These are phyloP conservation scores for Rhytidhysteron rufulum DNA, from an alignment of 2,329 filamentous ascomycete genomes.

Conservation along the genomic window DNA sequence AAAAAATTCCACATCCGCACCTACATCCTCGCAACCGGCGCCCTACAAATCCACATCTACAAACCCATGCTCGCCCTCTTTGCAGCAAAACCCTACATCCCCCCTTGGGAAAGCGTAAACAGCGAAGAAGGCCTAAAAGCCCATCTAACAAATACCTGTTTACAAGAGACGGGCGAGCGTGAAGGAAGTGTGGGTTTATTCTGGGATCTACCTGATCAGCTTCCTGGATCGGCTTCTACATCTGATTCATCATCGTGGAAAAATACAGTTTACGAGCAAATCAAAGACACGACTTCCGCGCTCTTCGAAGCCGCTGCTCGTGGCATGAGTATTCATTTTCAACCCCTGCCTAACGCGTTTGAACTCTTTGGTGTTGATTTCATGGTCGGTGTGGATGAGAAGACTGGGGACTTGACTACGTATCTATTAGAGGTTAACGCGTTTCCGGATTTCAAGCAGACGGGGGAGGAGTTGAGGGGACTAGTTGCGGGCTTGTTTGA, in stretches of 20 bases:
- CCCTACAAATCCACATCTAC: conserved; percentile 81
- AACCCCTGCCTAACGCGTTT: conserved; percentile 81
- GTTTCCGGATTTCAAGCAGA: conserved; percentile 94
- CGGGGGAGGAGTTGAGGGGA: conserved; percentile 67
- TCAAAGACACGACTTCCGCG: conserved; percentile 69
- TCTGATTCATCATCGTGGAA: conserved; percentile 44
- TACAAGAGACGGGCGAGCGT: conserved; percentile 60
- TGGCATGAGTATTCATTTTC: conserved; percentile 86
- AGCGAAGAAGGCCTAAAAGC: conserved; percentile 54
- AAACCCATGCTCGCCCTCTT: conserved; percentile 90
- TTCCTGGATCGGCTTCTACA: conserved; percentile 16
- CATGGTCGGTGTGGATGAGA: conserved; percentile 60
- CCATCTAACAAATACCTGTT: conserved; percentile 93
- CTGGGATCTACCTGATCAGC: conserved; percentile 58
- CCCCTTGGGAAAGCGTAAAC: conserved; percentile 51
- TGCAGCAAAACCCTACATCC: conserved; percentile 67
- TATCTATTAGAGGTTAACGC: conserved; percentile 92
- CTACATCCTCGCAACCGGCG: conserved; percentile 80
- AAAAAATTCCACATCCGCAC: conserved; percentile 94
- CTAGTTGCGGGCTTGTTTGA: conserved; percentile 75
- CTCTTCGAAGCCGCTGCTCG: conserved; percentile 82
- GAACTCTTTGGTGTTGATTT: conserved; percentile 93
- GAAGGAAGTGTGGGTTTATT: conserved; percentile 70
- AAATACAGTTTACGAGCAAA: conserved; percentile 65
- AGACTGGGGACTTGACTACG: conserved; percentile 46